Evolutionary conservation across 208 protist genomes (phyloP).

Genomic region (Novymonas esmeraldas): DNA sequence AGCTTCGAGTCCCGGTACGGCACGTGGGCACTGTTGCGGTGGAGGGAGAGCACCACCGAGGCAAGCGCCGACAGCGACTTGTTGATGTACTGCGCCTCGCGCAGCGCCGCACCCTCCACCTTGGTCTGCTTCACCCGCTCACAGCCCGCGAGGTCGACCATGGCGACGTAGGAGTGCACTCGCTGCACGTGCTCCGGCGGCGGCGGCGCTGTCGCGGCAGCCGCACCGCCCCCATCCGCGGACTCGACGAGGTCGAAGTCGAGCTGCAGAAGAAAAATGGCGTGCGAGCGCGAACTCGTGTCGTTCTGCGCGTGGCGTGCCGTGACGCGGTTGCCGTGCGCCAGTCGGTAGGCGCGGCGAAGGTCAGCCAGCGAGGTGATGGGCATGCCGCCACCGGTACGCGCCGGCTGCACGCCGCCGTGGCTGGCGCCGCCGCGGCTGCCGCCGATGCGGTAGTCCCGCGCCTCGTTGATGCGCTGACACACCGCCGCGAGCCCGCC

Average conservation of each 20-base stretch:
- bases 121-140: conserved; percentile 95
- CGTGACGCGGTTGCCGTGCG: conserved; percentile 79
- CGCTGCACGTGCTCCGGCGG: conserved; percentile 20
- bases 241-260: conserved; percentile 60
- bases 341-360: conserved; percentile 61
- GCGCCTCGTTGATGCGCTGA: conserved; percentile 57
- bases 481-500: conserved; percentile 75
- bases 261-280: conserved; percentile 86
- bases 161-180: conserved; percentile 78
- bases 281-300: conserved; percentile 85
- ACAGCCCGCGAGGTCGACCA: conserved; percentile 98
- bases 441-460: conserved; percentile 27
- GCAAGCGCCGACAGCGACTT: conserved; percentile 89
- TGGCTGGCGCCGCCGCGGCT: conserved; percentile 20
- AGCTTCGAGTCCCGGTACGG: conserved; percentile 94
- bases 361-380: conserved; percentile 73
- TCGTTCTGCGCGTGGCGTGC: conserved; percentile 72
- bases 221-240: conserved; percentile 5
- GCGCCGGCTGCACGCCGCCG: not conserved
- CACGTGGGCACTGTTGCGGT: conserved; percentile 72
- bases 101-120: conserved; percentile 70
- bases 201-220: not conserved
- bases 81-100: conserved; percentile 93
- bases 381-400: conserved; percentile 59
- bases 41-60: conserved; percentile 83